Evolutionary conservation across 108 stramenopile genomes (phyloP), one percentile per base, ranked within the genome.

Genomic region (Stephanodiscus minutulus): DNA sequence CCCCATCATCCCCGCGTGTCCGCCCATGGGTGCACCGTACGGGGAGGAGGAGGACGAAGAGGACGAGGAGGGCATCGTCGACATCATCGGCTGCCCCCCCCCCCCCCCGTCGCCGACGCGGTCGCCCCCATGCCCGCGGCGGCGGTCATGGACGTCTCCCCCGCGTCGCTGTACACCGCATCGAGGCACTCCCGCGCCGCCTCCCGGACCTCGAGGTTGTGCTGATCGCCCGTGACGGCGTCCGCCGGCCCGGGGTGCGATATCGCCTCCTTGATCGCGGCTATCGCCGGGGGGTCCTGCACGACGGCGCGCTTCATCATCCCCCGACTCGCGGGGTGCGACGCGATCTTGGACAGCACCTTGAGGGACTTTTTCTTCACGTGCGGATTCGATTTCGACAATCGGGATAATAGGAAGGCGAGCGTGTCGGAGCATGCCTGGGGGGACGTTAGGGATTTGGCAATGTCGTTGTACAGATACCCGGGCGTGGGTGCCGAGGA

Each of bases 131-230:
- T 63, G 1, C 61, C 54, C 0, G 54, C n/a, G 1, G 43, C 43
- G 43, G 43, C 13, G 39, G 60, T 29, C 28, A 53, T 27, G 11
- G 70, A 47, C n/a, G 29, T 60, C 27, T 47, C 68, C 3, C 70
- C 77, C 8, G 90, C 83, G 68, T 96, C 93, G 41, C 83, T 84
- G 62, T 93, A 98, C 15, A 99, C 74, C 22, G 91, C 96, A 63
- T 99, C 98, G 64, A 99, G 62, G 21, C 95, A 93, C 36, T 98
- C 98, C 79, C 97, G 97, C 9, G 98, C 98, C 17, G 96, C 95
- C 63, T 85, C 85, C 24, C 97, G 69, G 18, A 99, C 97, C 52
- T 85, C 80, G 39, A 90, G 82, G 72, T 96, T 93, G 41, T 89
- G 89, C 58, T 96, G 91, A 73, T 99, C 98, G 1, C 98, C 98